A percentile compares a stretch with the other conserved stretches of the same genome.
Conservation (phyloP, 495 filamentous ascomycete species). For the Hypoxylon rickii region DNA sequence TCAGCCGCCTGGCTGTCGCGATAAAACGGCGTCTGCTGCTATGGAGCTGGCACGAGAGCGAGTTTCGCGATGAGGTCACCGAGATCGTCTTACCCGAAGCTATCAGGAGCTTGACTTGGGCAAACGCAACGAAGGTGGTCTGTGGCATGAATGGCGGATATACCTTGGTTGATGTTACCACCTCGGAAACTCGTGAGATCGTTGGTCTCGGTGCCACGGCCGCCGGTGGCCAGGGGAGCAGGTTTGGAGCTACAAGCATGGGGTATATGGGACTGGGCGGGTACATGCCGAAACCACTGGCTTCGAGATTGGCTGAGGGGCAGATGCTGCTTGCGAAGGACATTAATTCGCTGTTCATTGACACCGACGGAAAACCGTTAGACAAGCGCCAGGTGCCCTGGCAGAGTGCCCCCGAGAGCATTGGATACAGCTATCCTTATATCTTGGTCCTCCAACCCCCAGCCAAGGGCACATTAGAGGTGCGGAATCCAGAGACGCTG, state of each 20-base stretch:
- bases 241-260: slow-evolving; percentile 71
- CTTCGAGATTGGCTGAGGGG: slow-evolving; percentile 77
- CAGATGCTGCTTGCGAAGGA: slow-evolving; percentile 92
- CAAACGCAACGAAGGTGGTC: slow-evolving; percentile 79
- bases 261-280: slow-evolving; percentile 93
- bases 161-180: slow-evolving; percentile 85
- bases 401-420: slow-evolving; percentile 81
- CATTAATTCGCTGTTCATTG: slow-evolving; percentile 91
- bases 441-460: slow-evolving; percentile 83
- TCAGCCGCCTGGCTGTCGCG: slow-evolving; percentile 86
- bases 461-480: slow-evolving; percentile 83
- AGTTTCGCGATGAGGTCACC: slow-evolving; percentile 70
- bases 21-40: slow-evolving; percentile 87
- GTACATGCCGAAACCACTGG: slow-evolving; percentile 86
- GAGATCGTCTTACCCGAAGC: slow-evolving; percentile 81
- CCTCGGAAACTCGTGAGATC: slow-evolving; percentile 70
- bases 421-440: slow-evolving; percentile 97
- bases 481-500: slow-evolving; percentile 90
- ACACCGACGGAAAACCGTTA: slow-evolving; percentile 77
- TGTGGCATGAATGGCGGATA: slow-evolving; percentile 88
- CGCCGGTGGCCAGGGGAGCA: slow-evolving; percentile 64
- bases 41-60: slow-evolving; percentile 96
- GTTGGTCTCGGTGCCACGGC: slow-evolving; percentile 75
- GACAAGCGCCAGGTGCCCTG: slow-evolving; percentile 90
- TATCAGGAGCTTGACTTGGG: slow-evolving; percentile 87